These are phyloP conservation scores for Phaeosphaeria sp. DNA, from an alignment of 2,329 filamentous ascomycete species.

Conservation along the genomic window DNA sequence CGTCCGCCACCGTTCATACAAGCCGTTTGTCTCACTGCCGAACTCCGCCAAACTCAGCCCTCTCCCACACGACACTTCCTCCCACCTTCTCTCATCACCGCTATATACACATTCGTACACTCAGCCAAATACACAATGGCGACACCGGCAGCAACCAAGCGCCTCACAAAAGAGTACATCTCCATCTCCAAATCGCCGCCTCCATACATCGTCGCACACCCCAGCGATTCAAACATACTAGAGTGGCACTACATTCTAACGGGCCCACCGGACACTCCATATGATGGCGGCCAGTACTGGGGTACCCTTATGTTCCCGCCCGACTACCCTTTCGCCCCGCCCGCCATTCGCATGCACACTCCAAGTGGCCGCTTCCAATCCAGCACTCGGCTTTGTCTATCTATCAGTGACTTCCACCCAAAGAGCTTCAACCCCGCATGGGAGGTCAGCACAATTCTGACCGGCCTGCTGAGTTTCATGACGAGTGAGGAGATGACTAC, in stretches of 20 bases:
- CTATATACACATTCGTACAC: slow-evolving; percentile 2
- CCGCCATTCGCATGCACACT: slow-evolving; percentile 98
- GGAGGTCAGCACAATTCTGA: slow-evolving; percentile 96
- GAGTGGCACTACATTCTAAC: slow-evolving; percentile 98
- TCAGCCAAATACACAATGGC: slow-evolving; percentile 38
- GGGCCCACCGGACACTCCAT: slow-evolving; percentile 91
- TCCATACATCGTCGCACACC: slow-evolving; percentile 87
- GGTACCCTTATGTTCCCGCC: slow-evolving; percentile 93
- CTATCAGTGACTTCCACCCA: slow-evolving; percentile 96
- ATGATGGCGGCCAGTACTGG: slow-evolving; percentile 97
- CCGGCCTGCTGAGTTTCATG: slow-evolving; percentile 96
- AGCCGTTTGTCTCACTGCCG: background rate
- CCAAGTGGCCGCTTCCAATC: slow-evolving; percentile 95
- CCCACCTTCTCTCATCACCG: slow-evolving; percentile 1
- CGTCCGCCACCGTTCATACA: slow-evolving; percentile 2
- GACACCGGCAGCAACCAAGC: slow-evolving; percentile 49
- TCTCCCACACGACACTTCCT: slow-evolving; percentile 5
- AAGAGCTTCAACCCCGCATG: slow-evolving; percentile 98
- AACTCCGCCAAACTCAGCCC: slow-evolving; percentile 3
- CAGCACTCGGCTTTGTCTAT: slow-evolving; percentile 88
- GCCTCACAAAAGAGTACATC: slow-evolving; percentile 68
- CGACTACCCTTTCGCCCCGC: slow-evolving; percentile 96
- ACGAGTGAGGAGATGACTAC: slow-evolving; percentile 99
- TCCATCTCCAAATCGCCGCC: slow-evolving; percentile 77
- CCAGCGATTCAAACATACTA: slow-evolving; percentile 88